phyloP scores from a whole-genome alignment of 768 basidiomycete genomes.

The Lentinus brumalis region DNA sequence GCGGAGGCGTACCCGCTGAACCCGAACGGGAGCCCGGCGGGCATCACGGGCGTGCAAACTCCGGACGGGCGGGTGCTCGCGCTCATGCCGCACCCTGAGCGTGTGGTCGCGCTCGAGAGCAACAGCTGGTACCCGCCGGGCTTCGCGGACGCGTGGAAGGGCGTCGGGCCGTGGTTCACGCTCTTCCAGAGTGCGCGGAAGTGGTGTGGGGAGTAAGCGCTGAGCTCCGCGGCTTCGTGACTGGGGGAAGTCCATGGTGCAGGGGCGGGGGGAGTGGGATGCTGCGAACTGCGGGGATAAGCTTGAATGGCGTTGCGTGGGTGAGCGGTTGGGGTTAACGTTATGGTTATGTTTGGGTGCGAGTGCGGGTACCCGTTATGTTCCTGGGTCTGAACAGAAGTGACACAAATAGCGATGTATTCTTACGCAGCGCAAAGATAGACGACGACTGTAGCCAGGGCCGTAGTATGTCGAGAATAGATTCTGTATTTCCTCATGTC shows the following conservation, averaged over 20 bases:
- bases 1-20: slow-evolving; percentile 81
- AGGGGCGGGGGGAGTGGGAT: not conserved
- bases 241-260: not conserved
- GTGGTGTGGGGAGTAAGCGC: slow-evolving; percentile 47
- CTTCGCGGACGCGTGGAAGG: slow-evolving; percentile 61
- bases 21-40: slow-evolving; percentile 83
- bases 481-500: no score
- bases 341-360: not conserved
- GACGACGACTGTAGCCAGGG: not conserved
- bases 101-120: slow-evolving; percentile 75
- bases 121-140: slow-evolving; percentile 89
- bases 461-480: no score
- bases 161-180: slow-evolving; percentile 91
- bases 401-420: not conserved
- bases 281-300: not conserved
- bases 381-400: not conserved
- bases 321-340: no score
- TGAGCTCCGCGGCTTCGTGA: not conserved
- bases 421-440: not conserved
- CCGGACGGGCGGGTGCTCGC: slow-evolving; percentile 88
- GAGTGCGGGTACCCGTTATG: not conserved
- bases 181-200: slow-evolving; percentile 89
- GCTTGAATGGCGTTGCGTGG: no score
- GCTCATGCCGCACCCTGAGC: slow-evolving; percentile 97
- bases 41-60: slow-evolving; percentile 88